Conservation (phyloP, 1,284 basidiomycete genomes). For the Vanrija pseudolonga region DNA sequence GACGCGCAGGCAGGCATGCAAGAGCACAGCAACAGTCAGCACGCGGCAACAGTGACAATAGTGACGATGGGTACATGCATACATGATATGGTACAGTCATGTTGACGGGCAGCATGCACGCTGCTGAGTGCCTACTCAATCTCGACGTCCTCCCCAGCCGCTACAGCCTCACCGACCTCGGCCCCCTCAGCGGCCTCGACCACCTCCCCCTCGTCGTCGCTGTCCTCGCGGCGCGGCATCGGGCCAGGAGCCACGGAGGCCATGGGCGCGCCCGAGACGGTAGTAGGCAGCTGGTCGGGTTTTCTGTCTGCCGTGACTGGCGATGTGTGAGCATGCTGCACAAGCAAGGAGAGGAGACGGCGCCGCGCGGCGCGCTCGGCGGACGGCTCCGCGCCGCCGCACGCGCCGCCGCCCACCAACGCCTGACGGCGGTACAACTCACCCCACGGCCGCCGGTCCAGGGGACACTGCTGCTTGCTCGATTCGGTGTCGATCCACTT, state of each 20-base stretch:
- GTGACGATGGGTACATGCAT: no score
- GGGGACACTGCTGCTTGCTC: slow-evolving; percentile 87
- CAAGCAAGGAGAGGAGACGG: no score
- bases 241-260: slow-evolving; percentile 35
- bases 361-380: no score
- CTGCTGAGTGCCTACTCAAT: not conserved
- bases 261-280: slow-evolving; percentile 32
- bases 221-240: slow-evolving; percentile 11
- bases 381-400: no score
- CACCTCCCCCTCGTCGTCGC: slow-evolving; percentile 9
- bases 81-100: slow-evolving; percentile 1
- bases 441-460: slow-evolving; percentile 92
- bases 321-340: slow-evolving; percentile 2
- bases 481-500: slow-evolving; percentile 87
- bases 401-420: not conserved
- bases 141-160: not conserved
- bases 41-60: no score
- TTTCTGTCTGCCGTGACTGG: slow-evolving; percentile 42
- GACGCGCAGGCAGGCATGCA: no score
- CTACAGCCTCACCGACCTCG: not conserved
- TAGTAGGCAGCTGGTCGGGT: slow-evolving; percentile 43
- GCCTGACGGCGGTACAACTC: slow-evolving; percentile 46
- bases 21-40: no score
- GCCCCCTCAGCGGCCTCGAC: slow-evolving; percentile 1
- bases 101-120: no score